Conservation (phyloP, 441 rosid genomes). For the Erodium trifolium region DNA sequence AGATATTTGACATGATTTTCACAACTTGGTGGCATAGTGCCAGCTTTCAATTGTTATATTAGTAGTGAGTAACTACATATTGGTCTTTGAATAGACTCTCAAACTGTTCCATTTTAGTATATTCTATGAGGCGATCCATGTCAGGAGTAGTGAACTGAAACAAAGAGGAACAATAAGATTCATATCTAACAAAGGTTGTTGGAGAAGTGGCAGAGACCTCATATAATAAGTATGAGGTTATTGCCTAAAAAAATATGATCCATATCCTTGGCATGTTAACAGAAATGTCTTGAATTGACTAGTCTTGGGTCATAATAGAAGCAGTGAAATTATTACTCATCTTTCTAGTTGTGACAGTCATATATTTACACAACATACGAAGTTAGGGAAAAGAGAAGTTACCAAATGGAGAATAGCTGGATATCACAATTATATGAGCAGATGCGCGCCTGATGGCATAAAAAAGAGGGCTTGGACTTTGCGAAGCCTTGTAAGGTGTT, state of each 20-base stretch:
- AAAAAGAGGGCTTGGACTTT: conserved; percentile 58
- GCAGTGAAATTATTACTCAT: background rate
- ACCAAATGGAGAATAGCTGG: conserved; percentile 78
- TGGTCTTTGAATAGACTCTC: too few species aligned
- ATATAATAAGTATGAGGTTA: background rate
- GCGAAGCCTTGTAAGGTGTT: conserved; percentile 56
- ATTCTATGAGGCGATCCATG: too few species aligned
- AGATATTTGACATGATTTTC: background rate
- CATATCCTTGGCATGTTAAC: background rate
- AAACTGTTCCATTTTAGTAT: too few species aligned
- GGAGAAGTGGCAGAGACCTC: background rate
- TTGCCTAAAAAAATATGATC: background rate
- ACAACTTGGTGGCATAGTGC: too few species aligned
- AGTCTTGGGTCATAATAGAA: background rate
- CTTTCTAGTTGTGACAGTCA: background rate
- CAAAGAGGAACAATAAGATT: too few species aligned
- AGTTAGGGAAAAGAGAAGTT: conserved; percentile 21
- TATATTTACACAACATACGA: background rate
- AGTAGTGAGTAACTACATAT: too few species aligned
- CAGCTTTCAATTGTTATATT: too few species aligned
- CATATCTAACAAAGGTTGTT: background rate
- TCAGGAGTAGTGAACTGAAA: too few species aligned
- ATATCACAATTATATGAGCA: conserved; percentile 61
- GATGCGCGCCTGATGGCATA: conserved; percentile 66
- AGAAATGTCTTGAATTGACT: background rate